These are phyloP conservation scores for Emydomyces testavorans DNA, from an alignment of 2,329 filamentous ascomycete genomes.

Conservation along the genomic window DNA sequence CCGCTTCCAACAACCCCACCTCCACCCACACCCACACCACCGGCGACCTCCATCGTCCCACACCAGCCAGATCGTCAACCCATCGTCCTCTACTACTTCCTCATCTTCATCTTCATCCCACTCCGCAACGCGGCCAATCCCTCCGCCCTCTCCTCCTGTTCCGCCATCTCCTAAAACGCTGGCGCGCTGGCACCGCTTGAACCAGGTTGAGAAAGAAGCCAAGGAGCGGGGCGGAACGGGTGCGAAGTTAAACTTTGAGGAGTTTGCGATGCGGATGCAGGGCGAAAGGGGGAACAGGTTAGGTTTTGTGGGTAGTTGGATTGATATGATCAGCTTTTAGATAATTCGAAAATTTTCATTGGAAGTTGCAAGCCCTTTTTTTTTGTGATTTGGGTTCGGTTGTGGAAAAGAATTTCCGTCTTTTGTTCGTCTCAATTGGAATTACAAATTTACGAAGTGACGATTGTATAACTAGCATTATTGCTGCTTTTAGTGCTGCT, in stretches of 20 bases:
- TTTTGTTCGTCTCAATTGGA: too few relatives aligned
- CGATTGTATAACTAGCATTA: too few relatives aligned
- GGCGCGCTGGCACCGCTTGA: slow-evolving; percentile 41
- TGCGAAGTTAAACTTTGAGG: slow-evolving; percentile 63
- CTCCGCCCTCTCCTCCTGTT: slow-evolving; percentile 18
- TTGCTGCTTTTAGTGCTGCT: too few relatives aligned
- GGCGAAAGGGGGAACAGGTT: slow-evolving; percentile 55
- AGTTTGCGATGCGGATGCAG: slow-evolving; percentile 68
- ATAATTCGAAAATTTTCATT: not conserved
- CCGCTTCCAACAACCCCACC: slow-evolving; percentile 31
- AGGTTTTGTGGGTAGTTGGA: slow-evolving; percentile 80
- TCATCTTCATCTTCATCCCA: slow-evolving; percentile 23
- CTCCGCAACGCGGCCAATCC: slow-evolving; percentile 26
- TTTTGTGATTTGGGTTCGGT: not conserved
- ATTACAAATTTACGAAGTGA: too few relatives aligned
- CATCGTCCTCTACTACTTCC: slow-evolving; percentile 21
- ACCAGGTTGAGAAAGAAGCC: slow-evolving; percentile 57
- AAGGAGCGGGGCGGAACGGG: slow-evolving; percentile 58
- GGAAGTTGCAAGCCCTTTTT: not conserved
- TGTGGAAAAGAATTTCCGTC: too few relatives aligned
- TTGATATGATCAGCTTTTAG: slow-evolving; percentile 59
- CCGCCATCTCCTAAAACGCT: slow-evolving; percentile 30
- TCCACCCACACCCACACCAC: slow-evolving; percentile 25
- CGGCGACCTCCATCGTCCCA: slow-evolving; percentile 23
- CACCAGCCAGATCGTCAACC: slow-evolving; percentile 22